Evolutionary conservation across 192 early-diverging fungal genomes (phyloP).

Genomic region (Backusella parvicylindrica): DNA sequence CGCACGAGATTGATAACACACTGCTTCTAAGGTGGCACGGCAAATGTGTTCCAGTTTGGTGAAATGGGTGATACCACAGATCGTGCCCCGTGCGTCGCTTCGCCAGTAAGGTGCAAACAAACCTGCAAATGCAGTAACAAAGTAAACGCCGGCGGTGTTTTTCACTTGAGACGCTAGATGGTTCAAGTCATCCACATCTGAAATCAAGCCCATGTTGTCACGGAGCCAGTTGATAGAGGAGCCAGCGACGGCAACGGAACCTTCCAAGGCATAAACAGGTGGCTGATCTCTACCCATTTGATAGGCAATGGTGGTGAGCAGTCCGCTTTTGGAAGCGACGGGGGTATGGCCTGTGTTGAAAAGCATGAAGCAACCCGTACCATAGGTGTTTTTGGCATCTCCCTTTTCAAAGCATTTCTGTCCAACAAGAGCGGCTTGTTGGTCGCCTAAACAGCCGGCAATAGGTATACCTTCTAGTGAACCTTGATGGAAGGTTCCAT

Average conservation of each 20-base stretch:
- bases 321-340: constrained; percentile 75
- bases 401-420: constrained; percentile 85
- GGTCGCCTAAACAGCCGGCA: constrained; percentile 87
- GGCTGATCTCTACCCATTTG: constrained; percentile 72
- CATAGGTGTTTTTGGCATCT: constrained; percentile 94
- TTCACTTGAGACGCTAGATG: constrained; percentile 58
- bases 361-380: constrained; percentile 95
- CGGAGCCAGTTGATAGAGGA: constrained; percentile 89
- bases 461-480: constrained; percentile 72
- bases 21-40: constrained; percentile 84
- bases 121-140: constrained; percentile 92
- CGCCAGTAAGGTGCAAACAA: constrained; percentile 96
- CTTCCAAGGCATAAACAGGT: constrained; percentile 86
- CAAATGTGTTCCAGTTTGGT: constrained; percentile 81
- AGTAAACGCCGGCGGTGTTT: constrained; percentile 87
- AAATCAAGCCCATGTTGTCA: constrained; percentile 76
- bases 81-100: constrained; percentile 81
- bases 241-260: constrained; percentile 88
- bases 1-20: constrained; percentile 87
- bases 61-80: constrained; percentile 87
- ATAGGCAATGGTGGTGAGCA: constrained; percentile 89
- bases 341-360: constrained; percentile 83
- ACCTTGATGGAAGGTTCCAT: constrained; percentile 60
- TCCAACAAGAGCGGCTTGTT: constrained; percentile 92
- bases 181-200: constrained; percentile 69